These are phyloP conservation scores for Diaporthe sp. DNA, from an alignment of 2,329 filamentous ascomycete genomes.

Conservation along the genomic window DNA sequence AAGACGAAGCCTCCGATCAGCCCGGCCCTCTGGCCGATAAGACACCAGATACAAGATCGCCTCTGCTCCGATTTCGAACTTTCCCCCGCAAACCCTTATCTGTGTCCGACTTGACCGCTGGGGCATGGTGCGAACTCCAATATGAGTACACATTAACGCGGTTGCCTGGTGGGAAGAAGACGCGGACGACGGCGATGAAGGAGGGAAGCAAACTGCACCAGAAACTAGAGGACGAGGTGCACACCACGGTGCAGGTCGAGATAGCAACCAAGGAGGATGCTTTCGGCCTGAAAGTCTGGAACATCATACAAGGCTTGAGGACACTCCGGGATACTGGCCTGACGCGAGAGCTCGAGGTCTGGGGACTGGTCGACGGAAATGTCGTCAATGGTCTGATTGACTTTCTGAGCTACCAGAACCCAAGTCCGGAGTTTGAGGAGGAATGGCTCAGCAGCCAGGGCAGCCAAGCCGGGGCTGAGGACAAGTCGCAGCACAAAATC, in stretches of 20 bases:
- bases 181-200: slow-evolving; percentile 85
- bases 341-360: slow-evolving; percentile 84
- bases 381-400: slow-evolving; percentile 93
- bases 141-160: slow-evolving; percentile 89
- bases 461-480: slow-evolving; percentile 47
- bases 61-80: slow-evolving; percentile 82
- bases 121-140: slow-evolving; percentile 96
- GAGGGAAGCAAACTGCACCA: slow-evolving; percentile 84
- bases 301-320: slow-evolving; percentile 86
- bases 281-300: slow-evolving; percentile 89
- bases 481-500: slow-evolving; percentile 52
- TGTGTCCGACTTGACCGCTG: slow-evolving; percentile 88
- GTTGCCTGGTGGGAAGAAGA: slow-evolving; percentile 78
- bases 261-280: slow-evolving; percentile 82
- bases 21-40: slow-evolving; percentile 42
- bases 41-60: slow-evolving; percentile 59
- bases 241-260: slow-evolving; percentile 80
- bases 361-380: slow-evolving; percentile 85
- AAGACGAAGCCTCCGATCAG: slow-evolving; percentile 24
- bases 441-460: slow-evolving; percentile 59
- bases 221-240: slow-evolving; percentile 86
- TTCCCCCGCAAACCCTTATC: slow-evolving; percentile 83
- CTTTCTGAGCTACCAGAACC: slow-evolving; percentile 82
- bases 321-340: slow-evolving; percentile 78
- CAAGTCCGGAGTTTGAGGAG: slow-evolving; percentile 77